Conservation (phyloP, 805 yeast species). For the Komagataella mondaviorum region DNA sequence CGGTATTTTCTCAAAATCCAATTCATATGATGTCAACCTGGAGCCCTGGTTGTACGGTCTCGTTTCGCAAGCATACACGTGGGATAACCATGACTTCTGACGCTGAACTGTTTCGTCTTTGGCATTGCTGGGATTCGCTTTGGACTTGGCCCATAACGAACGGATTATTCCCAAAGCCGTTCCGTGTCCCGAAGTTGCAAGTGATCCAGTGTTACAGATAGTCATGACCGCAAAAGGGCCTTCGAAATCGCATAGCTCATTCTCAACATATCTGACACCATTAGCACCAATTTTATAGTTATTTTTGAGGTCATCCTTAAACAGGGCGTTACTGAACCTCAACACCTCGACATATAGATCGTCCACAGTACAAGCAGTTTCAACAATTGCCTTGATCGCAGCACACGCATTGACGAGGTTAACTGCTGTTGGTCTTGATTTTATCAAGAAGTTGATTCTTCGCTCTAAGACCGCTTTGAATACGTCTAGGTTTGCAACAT, state of each 20-base stretch:
- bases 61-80: conserved; percentile 83
- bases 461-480: conserved; percentile 24
- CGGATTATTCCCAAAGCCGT: conserved; percentile 91
- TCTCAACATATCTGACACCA: conserved; percentile 58
- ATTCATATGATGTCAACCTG: conserved; percentile 81
- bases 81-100: conserved; percentile 35
- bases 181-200: conserved; percentile 96
- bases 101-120: conserved; percentile 5
- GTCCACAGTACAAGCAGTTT: conserved; percentile 4
- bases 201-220: conserved; percentile 91
- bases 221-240: conserved; percentile 77
- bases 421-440: conserved; percentile 93
- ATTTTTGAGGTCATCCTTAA: conserved; percentile 66
- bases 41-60: conserved; percentile 97
- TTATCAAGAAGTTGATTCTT: conserved; percentile 51
- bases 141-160: conserved; percentile 39
- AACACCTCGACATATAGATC: conserved; percentile 20
- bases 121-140: conserved; percentile 6
- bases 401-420: conserved; percentile 68
- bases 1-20: conserved; percentile 77
- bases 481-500: conserved; percentile 6
- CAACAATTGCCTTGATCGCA: conserved; percentile 26
- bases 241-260: conserved; percentile 27
- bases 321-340: conserved; percentile 38
- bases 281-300: conserved; percentile 68